Evolutionary conservation across 805 yeast species (phyloP).

Genomic region (Nakazawaea ishiwadae): DNA sequence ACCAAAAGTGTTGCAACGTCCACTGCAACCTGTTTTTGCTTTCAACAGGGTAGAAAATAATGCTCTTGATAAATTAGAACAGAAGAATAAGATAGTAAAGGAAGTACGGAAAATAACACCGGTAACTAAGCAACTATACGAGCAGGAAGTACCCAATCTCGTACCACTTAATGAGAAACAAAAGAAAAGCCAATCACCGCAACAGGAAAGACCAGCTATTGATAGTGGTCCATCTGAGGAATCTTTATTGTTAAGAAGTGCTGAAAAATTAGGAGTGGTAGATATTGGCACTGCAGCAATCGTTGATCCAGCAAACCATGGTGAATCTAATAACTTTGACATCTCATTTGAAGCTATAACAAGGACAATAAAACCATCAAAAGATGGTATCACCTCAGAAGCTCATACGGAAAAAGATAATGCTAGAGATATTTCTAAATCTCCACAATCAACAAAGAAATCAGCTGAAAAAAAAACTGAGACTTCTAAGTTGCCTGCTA

Average conservation of each 20-base stretch:
- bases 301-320: background rate
- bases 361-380: slow-evolving; percentile 33
- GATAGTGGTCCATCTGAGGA: slow-evolving; percentile 1
- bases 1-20: slow-evolving; percentile 2
- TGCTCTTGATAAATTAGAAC: background rate
- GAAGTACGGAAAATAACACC: slow-evolving; percentile 7
- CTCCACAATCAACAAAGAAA: no score
- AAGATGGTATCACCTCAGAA: slow-evolving; percentile 25
- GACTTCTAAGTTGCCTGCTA: slow-evolving; percentile 18
- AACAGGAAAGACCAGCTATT: background rate
- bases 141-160: background rate
- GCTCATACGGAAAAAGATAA: no score
- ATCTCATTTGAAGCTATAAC: slow-evolving; percentile 45
- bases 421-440: no score
- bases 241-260: slow-evolving; percentile 10
- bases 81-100: background rate
- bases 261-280: slow-evolving; percentile 5
- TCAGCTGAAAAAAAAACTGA: slow-evolving; percentile 9
- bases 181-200: background rate
- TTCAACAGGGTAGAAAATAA: no score
- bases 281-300: no score
- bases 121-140: background rate
- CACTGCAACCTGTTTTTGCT: slow-evolving; percentile 19
- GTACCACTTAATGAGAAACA: background rate
- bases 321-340: slow-evolving; percentile 22